Evolutionary conservation across 2,329 filamentous ascomycete genomes (phyloP).

Genomic region (Exophiala aquamarina): DNA sequence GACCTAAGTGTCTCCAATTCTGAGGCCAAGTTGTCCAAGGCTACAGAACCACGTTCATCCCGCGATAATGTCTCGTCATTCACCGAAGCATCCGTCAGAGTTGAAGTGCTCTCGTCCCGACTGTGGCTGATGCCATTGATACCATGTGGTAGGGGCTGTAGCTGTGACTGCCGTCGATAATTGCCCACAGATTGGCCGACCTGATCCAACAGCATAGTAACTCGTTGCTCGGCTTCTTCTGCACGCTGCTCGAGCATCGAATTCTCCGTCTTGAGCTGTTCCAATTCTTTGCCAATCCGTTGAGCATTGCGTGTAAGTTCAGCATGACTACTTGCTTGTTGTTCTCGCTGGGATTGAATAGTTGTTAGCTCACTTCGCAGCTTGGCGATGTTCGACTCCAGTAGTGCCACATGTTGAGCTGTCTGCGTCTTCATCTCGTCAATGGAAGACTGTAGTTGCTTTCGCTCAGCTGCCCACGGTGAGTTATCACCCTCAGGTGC

Average conservation of each 20-base stretch:
- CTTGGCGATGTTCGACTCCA: conserved; percentile 70
- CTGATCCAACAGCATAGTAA: conserved; percentile 88
- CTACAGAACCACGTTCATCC: conserved; percentile 63
- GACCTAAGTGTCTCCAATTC: conserved; percentile 87
- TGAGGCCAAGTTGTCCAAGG: conserved; percentile 84
- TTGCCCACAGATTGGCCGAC: conserved; percentile 92
- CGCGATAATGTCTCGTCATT: conserved; percentile 44
- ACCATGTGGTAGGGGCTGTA: conserved; percentile 32
- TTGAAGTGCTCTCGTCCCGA: conserved; percentile 34
- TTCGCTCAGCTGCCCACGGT: conserved; percentile 75
- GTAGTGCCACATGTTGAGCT: conserved; percentile 60
- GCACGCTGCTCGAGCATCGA: conserved; percentile 77
- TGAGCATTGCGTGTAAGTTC: conserved; percentile 59
- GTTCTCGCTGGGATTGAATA: conserved; percentile 68
- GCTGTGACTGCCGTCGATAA: conserved; percentile 74
- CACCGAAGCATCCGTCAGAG: conserved; percentile 37
- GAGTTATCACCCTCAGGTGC: conserved; percentile 41
- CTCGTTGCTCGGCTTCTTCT: conserved; percentile 86
- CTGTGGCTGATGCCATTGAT: conserved; percentile 21
- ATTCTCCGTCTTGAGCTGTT: conserved; percentile 82
- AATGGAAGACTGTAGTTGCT: conserved; percentile 66
- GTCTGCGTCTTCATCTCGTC: conserved; percentile 69
- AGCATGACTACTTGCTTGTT: conserved; percentile 58
- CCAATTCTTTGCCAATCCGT: conserved; percentile 66
- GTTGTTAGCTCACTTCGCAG: conserved; percentile 69